phyloP scores from a whole-genome alignment of 2,329 filamentous ascomycete genomes.

The Huntiella bhutanensis region DNA sequence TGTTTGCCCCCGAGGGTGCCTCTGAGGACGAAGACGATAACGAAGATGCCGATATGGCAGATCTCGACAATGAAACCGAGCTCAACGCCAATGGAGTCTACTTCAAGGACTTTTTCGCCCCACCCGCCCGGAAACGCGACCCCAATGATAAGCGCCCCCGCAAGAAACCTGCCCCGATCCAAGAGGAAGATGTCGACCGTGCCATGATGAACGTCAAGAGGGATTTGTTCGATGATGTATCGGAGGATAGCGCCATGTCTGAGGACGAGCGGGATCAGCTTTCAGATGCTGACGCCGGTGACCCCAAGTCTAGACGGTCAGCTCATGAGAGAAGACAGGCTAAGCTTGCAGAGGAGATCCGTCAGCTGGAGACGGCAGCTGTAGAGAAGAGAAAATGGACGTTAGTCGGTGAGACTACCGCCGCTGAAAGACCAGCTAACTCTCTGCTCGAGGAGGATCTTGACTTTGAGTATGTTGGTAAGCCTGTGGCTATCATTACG shows the following conservation, averaged over 20 bases:
- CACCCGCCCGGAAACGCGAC: constrained; percentile 43
- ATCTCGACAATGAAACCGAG: constrained; percentile 25
- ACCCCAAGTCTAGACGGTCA: constrained; percentile 57
- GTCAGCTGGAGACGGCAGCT: constrained; percentile 71
- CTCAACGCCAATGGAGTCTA: constrained; percentile 72
- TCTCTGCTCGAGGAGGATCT: constrained; percentile 87
- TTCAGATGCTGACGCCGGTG: constrained; percentile 46
- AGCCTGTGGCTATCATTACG: constrained; percentile 86
- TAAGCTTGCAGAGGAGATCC: constrained; percentile 75
- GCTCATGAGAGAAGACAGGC: constrained; percentile 75
- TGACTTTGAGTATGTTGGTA: constrained; percentile 88
- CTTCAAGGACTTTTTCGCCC: constrained; percentile 87
- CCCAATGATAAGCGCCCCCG: constrained; percentile 24
- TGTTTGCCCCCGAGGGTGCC: constrained; percentile 53
- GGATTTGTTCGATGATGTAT: constrained; percentile 71
- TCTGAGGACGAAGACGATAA: constrained; percentile 35
- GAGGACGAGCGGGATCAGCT: constrained; percentile 34
- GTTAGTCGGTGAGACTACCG: constrained; percentile 70
- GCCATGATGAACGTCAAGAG: constrained; percentile 75
- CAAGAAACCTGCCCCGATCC: constrained; percentile 22
- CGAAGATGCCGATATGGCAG: constrained; percentile 33
- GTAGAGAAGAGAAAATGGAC: constrained; percentile 86
- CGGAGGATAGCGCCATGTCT: constrained; percentile 46
- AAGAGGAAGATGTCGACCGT: constrained; percentile 52
- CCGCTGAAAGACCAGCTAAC: constrained; percentile 66